phyloP scores from a whole-genome alignment of 768 basidiomycete species.

The Rhodosporidiobolus odoratus region DNA sequence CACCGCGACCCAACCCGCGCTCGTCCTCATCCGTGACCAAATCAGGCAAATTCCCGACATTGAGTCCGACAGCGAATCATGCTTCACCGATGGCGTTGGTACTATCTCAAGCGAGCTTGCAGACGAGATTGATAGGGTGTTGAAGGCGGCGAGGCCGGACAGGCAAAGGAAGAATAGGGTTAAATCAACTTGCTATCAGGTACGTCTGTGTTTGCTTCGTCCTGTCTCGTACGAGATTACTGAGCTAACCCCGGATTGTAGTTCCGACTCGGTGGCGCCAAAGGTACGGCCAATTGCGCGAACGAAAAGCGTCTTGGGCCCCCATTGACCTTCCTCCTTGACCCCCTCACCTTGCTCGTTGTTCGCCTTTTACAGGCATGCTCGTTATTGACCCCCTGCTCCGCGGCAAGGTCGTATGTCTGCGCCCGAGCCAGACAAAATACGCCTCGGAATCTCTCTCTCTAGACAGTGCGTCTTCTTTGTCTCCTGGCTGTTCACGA shows the following conservation, averaged over 20 bases:
- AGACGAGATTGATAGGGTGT: constrained; percentile 51
- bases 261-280: constrained; percentile 41
- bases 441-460: constrained; percentile 48
- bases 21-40: constrained; percentile 55
- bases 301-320: no score
- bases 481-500: no score
- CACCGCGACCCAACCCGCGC: constrained; percentile 70
- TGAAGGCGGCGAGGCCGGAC: constrained; percentile 37
- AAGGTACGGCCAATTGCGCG: no score
- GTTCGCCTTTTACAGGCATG: constrained; percentile 48
- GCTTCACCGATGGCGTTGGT: constrained; percentile 68
- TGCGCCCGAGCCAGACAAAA: constrained; percentile 64
- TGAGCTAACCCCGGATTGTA: constrained; percentile 40
- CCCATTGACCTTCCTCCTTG: no score
- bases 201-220: neutral
- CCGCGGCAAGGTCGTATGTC: constrained; percentile 52
- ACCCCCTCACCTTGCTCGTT: no score
- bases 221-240: neutral
- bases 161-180: neutral
- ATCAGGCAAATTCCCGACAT: constrained; percentile 65
- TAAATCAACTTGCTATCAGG: constrained; percentile 48
- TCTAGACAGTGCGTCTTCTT: constrained; percentile 25
- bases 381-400: constrained; percentile 58
- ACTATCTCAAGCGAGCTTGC: constrained; percentile 59
- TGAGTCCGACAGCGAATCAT: constrained; percentile 40